Conservation (phyloP, 1,284 basidiomycete species). For the Grifola frondosa region DNA sequence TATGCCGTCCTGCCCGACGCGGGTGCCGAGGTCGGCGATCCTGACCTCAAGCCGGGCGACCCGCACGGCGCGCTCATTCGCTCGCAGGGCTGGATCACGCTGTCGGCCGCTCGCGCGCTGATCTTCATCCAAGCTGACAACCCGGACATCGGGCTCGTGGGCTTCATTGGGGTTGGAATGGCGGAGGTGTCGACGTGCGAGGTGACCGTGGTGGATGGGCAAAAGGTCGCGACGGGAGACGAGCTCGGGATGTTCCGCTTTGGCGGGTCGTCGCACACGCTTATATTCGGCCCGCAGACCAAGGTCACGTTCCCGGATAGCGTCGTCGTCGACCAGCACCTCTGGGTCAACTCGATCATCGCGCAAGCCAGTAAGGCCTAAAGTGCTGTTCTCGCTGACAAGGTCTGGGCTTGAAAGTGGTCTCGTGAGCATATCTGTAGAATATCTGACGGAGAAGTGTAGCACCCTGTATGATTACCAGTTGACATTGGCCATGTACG, state of each 20-base stretch:
- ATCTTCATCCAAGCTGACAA: constrained; percentile 43
- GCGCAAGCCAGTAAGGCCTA: too few relatives aligned
- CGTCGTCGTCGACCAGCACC: background rate
- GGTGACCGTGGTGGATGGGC: constrained; percentile 25
- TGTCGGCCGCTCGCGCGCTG: constrained; percentile 38
- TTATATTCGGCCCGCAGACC: constrained; percentile 36
- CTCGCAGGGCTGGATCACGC: constrained; percentile 39
- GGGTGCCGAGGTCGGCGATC: too few relatives aligned
- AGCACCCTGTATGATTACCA: too few relatives aligned
- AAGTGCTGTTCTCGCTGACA: too few relatives aligned
- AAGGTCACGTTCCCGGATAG: background rate
- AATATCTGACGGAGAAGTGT: too few relatives aligned
- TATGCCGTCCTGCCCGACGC: constrained; percentile 30
- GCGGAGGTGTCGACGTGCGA: constrained; percentile 47
- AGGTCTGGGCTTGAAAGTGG: too few relatives aligned
- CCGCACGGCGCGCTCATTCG: too few relatives aligned
- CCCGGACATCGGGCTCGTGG: constrained; percentile 39
- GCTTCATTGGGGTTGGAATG: constrained; percentile 45
- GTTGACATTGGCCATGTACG: too few relatives aligned
- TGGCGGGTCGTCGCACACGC: constrained; percentile 47
- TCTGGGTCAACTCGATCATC: constrained; percentile 7
- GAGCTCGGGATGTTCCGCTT: constrained; percentile 53
- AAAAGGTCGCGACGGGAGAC: constrained; percentile 43
- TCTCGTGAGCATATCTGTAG: too few relatives aligned
- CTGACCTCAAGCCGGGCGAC: constrained; percentile 12